Evolutionary conservation across 345 rosid species (phyloP).

Genomic region (Cardamine resedifolia): DNA sequence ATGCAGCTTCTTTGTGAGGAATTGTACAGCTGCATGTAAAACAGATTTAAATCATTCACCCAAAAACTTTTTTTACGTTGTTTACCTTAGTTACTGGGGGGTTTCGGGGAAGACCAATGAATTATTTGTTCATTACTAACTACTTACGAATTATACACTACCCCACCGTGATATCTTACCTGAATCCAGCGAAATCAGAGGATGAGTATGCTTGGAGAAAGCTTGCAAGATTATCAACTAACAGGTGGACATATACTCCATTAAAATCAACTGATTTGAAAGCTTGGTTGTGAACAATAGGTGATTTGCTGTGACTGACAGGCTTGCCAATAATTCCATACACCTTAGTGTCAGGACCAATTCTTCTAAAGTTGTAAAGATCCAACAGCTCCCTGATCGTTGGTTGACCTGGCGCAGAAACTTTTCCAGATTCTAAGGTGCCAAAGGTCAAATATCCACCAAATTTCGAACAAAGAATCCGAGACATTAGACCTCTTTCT

Average conservation of each 20-base stretch:
- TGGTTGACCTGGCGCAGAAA: constrained; percentile 97
- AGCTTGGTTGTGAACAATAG: constrained; percentile 79
- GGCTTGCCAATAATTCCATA: constrained; percentile 92
- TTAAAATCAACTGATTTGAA: constrained; percentile 77
- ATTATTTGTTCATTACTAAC: not conserved
- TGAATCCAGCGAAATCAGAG: constrained; percentile 88
- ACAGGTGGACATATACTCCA: constrained; percentile 73
- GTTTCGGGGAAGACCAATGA: no score
- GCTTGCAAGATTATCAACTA: constrained; percentile 74
- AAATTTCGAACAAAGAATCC: constrained; percentile 85
- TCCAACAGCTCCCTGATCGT: constrained; percentile 69
- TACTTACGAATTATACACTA: not conserved
- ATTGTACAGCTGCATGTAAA: constrained; percentile 67
- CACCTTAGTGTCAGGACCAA: constrained; percentile 88
- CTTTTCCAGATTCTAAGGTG: constrained; percentile 70
- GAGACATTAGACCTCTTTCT: constrained; percentile 83
- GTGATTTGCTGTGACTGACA: constrained; percentile 93
- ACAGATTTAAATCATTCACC: constrained; percentile 23
- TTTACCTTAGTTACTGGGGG: no score
- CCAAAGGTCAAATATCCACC: constrained; percentile 95
- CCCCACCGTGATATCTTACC: constrained; percentile 42
- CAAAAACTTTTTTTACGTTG: not conserved
- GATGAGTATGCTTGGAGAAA: constrained; percentile 81
- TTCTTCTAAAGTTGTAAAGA: constrained; percentile 75
- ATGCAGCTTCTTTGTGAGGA: constrained; percentile 91